phyloP scores from a whole-genome alignment of 2,329 filamentous ascomycete species.

The Neofusicoccum kwambonambiense region DNA sequence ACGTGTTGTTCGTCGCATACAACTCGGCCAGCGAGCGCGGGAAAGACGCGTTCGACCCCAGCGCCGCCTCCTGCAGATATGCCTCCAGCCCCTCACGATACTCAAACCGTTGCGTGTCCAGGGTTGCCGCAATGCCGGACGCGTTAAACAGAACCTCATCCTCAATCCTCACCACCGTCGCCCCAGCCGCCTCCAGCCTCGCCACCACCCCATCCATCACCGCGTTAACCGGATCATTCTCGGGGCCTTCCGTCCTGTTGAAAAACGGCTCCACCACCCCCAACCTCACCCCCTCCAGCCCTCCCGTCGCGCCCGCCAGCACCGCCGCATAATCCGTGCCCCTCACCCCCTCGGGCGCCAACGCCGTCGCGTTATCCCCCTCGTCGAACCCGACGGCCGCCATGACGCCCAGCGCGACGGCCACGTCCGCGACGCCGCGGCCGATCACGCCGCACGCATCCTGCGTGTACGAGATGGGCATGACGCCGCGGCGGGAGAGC shows the following conservation, averaged over 20 bases:
- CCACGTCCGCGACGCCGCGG: constrained; percentile 51
- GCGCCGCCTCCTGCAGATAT: constrained; percentile 46
- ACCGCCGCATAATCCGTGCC: constrained; percentile 49
- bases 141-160: constrained; percentile 52
- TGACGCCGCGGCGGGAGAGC: constrained; percentile 51
- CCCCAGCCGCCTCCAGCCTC: constrained; percentile 49
- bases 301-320: constrained; percentile 29
- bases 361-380: constrained; percentile 53
- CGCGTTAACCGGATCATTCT: constrained; percentile 58
- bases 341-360: constrained; percentile 43
- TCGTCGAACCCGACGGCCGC: constrained; percentile 51
- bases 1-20: constrained; percentile 40
- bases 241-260: constrained; percentile 50
- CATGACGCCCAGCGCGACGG: constrained; percentile 54
- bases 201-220: constrained; percentile 51
- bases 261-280: constrained; percentile 59
- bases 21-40: constrained; percentile 51
- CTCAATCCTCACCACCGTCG: constrained; percentile 51
- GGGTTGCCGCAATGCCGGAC: constrained; percentile 43
- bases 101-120: constrained; percentile 63
- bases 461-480: constrained; percentile 58
- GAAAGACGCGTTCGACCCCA: constrained; percentile 42
- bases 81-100: constrained; percentile 55
- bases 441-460: constrained; percentile 58
- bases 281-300: constrained; percentile 45